Evolutionary conservation across 371 early-diverging fungal genomes (phyloP), one percentile per base, ranked within the genome.

Genomic region (Coemansia sp.): DNA sequence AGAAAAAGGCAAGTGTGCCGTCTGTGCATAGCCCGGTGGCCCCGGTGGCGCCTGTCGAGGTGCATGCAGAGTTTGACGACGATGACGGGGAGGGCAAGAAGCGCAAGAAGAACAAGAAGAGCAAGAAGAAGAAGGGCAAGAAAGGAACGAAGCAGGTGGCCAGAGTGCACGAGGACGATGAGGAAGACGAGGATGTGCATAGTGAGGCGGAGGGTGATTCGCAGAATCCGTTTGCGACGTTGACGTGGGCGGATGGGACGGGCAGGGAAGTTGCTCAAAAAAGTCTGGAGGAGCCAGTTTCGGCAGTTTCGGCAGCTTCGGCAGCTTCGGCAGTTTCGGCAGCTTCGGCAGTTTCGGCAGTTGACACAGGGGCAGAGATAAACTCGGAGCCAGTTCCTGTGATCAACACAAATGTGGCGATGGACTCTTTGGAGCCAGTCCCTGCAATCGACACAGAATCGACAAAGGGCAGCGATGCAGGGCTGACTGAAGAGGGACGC

Each of bases 71-170:
- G 54, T 5, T 54, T 8, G 40, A n/a, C 9, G 58, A 58, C 44
- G 69, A 73, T 33, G 75, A 69, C 9, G 50, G 14, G 7, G 50
- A 57, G 9, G 73, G 66, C 25, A 69, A 78, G 67, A 78, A 73
- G 64, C 66, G 75, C 57, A 65, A 66, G 50, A 74, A 69, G 67
- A 78, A 69, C 64, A 78, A 75, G 70, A 78, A 78, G 66, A 73
- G 62, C 47, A 69, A 59, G 58, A 78, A 64, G 42, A 78, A 78
- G 74, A 65, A 63, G 50, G 73, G 73, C 64, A 62, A 52, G 53
- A 71, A 73, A 56, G 52, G 50, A 11, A 56, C 44, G 20, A 16
- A 11, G 39, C 21, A 21, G 44, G 52, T 33, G 33, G 48, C 8
- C 18, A 28, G 3, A 12, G 72, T 64, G 1, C 68, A 67, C 23